Percentiles rank a stretch among this genome's conserved stretches.
Conservation (phyloP, 2,329 filamentous ascomycete genomes). For the Acephala macrosclerotiorum region DNA sequence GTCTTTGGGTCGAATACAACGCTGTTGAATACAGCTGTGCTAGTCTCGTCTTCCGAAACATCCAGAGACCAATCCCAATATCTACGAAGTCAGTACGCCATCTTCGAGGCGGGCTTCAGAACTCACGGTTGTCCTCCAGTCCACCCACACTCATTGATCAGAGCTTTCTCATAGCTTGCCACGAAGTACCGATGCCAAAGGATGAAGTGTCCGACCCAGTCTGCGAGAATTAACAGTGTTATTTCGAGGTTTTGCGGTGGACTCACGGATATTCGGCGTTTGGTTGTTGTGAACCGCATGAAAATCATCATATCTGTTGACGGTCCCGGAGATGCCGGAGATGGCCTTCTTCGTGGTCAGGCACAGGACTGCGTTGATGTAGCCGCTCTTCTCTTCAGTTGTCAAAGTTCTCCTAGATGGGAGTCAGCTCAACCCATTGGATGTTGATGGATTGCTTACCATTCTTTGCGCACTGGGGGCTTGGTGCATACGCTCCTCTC, state of each 20-base stretch:
- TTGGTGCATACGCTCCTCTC: background rate
- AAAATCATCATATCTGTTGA: background rate
- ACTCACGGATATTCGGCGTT: background rate
- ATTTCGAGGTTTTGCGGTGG: background rate
- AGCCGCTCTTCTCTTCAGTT: background rate
- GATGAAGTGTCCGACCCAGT: background rate
- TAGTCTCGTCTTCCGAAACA: background rate
- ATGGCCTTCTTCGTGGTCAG: background rate
- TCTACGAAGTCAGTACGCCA: background rate
- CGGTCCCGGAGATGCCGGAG: background rate
- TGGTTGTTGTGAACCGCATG: slow-evolving; percentile 1
- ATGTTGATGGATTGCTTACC: too few species aligned
- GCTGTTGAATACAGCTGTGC: background rate
- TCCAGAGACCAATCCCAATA: background rate
- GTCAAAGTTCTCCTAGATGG: background rate
- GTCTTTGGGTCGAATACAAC: background rate
- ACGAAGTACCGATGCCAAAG: background rate
- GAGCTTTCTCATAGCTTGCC: background rate
- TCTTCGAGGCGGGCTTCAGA: background rate
- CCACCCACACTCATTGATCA: background rate
- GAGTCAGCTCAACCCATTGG: too few species aligned
- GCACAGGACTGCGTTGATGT: background rate
- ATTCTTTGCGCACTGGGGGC: background rate
- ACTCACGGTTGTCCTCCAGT: background rate
- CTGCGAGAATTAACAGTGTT: background rate